Evolutionary conservation across 345 rosid species (phyloP).

Genomic region (Aethionema arabicum): DNA sequence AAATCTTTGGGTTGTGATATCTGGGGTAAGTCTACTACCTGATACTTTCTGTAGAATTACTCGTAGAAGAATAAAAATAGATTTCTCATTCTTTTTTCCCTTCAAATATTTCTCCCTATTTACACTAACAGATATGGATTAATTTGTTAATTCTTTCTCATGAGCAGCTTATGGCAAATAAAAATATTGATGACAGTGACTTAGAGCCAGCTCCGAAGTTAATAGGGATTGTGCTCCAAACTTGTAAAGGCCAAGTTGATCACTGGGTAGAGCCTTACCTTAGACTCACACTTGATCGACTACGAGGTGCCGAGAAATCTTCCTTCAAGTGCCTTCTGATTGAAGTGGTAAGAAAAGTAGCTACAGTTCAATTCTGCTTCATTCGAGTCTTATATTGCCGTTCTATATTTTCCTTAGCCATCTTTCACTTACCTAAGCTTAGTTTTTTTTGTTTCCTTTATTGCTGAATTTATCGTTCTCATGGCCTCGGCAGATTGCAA

Average conservation of each 20-base stretch:
- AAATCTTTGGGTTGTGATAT: slow-evolving; percentile 88
- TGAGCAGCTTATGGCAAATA: slow-evolving; percentile 72
- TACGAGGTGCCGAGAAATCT: slow-evolving; percentile 70
- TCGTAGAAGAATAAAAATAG: not conserved
- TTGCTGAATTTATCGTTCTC: slow-evolving; percentile 23
- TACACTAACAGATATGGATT: not conserved
- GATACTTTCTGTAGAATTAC: slow-evolving; percentile 6
- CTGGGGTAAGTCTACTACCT: slow-evolving; percentile 58
- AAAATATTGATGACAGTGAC: slow-evolving; percentile 83
- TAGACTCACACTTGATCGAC: slow-evolving; percentile 73
- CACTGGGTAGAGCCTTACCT: slow-evolving; percentile 96
- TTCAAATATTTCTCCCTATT: not conserved
- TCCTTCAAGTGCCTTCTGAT: slow-evolving; percentile 92
- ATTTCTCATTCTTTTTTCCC: slow-evolving; percentile 8
- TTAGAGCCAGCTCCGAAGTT: slow-evolving; percentile 98
- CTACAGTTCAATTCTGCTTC: slow-evolving; percentile 14
- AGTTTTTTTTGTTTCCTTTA: slow-evolving; percentile 17
- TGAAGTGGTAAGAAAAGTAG: slow-evolving; percentile 75
- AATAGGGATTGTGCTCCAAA: slow-evolving; percentile 89
- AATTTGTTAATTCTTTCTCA: slow-evolving; percentile 14
- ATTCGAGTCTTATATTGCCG: not conserved
- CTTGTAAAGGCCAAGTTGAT: slow-evolving; percentile 96
- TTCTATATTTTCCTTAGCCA: not conserved
- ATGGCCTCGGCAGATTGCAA: slow-evolving; percentile 62
- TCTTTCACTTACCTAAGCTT: slow-evolving; percentile 2